Evolutionary conservation across 2,329 filamentous ascomycete species (phyloP).

Genomic region (Beauveria brongniartii): DNA sequence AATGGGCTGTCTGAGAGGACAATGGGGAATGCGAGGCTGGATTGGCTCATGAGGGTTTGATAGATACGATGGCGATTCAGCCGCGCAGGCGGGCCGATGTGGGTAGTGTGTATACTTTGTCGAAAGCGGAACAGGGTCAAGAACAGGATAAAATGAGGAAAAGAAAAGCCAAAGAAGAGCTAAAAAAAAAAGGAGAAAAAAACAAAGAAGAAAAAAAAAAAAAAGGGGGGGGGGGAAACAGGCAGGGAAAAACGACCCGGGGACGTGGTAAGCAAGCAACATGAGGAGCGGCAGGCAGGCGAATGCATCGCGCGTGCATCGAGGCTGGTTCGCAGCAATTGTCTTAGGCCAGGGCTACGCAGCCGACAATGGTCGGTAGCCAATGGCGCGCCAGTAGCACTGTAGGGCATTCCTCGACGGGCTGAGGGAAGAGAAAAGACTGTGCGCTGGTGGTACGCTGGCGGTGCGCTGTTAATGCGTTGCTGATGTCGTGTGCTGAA

Average conservation of each 20-base stretch:
- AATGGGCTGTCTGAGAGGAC: too few relatives aligned
- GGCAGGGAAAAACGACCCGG: background rate
- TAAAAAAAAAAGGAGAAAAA: background rate
- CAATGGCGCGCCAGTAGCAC: too few relatives aligned
- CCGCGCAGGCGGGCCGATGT: too few relatives aligned
- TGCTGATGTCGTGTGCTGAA: too few relatives aligned
- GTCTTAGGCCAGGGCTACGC: background rate
- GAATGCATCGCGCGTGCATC: background rate
- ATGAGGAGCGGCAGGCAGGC: background rate
- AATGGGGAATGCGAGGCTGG: too few relatives aligned
- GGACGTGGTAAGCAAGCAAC: background rate
- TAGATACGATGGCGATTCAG: too few relatives aligned
- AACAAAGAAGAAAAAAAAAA: background rate
- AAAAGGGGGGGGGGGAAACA: background rate
- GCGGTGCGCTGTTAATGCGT: too few relatives aligned
- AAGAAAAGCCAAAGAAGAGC: too few relatives aligned
- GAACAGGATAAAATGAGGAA: background rate
- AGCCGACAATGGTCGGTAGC: constrained; percentile 3
- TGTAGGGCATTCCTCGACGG: background rate
- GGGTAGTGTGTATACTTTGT: background rate
- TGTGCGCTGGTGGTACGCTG: background rate
- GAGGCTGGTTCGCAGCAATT: background rate
- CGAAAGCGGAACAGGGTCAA: background rate
- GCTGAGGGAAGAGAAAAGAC: constrained; percentile 8
- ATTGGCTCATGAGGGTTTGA: too few relatives aligned